Evolutionary conservation across 2,329 filamentous ascomycete species (phyloP).

Genomic region (Herpotrichia juniperi): DNA sequence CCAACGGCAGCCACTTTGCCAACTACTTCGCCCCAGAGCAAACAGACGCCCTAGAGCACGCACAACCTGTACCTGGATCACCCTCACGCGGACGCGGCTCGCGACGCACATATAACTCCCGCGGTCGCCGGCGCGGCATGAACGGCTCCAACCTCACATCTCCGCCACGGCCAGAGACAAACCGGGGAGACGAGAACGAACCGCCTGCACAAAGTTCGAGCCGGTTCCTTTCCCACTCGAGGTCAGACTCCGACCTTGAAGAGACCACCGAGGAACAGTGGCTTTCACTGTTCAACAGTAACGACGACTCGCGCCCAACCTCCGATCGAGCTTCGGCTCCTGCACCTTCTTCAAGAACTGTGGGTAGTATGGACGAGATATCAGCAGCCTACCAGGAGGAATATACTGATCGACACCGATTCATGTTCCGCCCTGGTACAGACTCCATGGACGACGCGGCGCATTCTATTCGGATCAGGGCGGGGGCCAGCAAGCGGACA

Average conservation of each 20-base stretch:
- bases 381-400: neutral
- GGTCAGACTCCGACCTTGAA: neutral
- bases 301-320: neutral
- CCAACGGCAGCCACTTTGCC: neutral
- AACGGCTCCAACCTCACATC: conserved; percentile 3
- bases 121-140: conserved; percentile 3
- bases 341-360: neutral
- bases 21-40: neutral
- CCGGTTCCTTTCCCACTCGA: neutral
- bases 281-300: neutral
- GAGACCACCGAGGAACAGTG: neutral
- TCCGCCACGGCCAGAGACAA: conserved; percentile 6
- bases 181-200: neutral
- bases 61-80: neutral
- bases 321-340: neutral
- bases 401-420: neutral
- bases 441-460: neutral
- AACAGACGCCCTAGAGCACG: neutral
- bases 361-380: neutral
- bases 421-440: neutral
- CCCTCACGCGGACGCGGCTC: neutral
- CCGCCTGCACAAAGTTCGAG: neutral
- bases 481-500: conserved; percentile 21
- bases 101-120: conserved; percentile 4
- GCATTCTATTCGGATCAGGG: neutral